These are phyloP conservation scores for Chrysanthemum makinoi DNA, from an alignment of 129 eudicot genomes.

Conservation along the genomic window DNA sequence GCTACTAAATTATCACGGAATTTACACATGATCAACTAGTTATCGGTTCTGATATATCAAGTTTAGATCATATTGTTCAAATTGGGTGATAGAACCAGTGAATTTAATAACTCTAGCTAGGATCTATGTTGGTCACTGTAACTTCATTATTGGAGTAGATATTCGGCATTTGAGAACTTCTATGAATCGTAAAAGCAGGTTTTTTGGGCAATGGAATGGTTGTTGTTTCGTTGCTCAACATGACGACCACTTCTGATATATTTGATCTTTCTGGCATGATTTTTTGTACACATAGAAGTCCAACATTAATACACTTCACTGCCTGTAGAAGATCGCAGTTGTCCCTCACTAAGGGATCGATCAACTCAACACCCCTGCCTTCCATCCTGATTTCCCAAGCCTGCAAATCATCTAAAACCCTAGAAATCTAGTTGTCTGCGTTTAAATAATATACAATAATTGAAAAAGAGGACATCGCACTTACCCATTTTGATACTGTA, in stretches of 20 bases:
- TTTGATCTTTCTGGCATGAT: conserved; percentile 33
- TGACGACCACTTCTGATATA: conserved; percentile 32
- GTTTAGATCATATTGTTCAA: not conserved
- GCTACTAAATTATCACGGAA: no score
- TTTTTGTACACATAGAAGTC: conserved; percentile 40
- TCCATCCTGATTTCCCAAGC: conserved; percentile 42
- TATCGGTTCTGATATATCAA: no score
- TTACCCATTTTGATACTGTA: conserved; percentile 37
- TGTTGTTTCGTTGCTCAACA: conserved; percentile 36
- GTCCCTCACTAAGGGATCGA: conserved; percentile 30
- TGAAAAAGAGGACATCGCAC: not conserved
- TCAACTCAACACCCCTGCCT: conserved; percentile 25
- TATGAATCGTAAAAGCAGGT: conserved; percentile 36
- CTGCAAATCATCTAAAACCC: conserved; percentile 18
- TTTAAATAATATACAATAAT: not conserved
- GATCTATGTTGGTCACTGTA: conserved; percentile 29
- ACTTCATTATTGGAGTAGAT: conserved; percentile 29
- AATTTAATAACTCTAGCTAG: conserved; percentile 19
- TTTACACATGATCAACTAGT: no score
- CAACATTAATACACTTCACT: conserved; percentile 27
- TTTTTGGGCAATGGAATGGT: conserved; percentile 29
- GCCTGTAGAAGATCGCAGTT: conserved; percentile 18
- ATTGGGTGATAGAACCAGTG: not conserved
- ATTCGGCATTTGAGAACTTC: conserved; percentile 7
- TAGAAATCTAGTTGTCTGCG: not conserved